A percentile compares a stretch with the other conserved stretches of the same genome.
These are phyloP conservation scores for Aegilops longissima DNA, from an alignment of 176 grass and related monocot species.

Conservation along the genomic window DNA sequence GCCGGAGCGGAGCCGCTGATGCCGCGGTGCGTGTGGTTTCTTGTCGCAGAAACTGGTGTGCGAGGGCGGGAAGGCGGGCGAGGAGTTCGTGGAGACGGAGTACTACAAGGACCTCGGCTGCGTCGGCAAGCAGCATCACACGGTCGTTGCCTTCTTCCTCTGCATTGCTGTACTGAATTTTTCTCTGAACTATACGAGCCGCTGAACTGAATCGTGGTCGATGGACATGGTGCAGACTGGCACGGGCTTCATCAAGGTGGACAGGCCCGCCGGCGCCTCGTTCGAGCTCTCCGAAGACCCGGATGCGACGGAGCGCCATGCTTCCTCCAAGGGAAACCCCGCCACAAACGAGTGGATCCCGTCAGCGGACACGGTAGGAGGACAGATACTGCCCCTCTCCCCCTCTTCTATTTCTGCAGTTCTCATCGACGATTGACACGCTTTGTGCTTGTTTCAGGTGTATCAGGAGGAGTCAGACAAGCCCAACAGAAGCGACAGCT, in stretches of 20 bases:
- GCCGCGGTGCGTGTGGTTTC: not conserved
- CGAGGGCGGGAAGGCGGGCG: constrained; percentile 48
- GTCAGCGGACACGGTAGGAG: constrained; percentile 47
- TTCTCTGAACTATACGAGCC: too few relatives aligned
- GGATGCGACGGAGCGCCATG: constrained; percentile 28
- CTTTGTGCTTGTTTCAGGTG: constrained; percentile 43
- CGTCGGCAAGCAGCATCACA: constrained; percentile 90
- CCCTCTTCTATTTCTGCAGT: not conserved
- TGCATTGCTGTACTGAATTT: not conserved
- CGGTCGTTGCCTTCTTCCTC: constrained; percentile 7
- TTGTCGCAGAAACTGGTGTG: constrained; percentile 48
- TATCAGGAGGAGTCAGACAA: constrained; percentile 53
- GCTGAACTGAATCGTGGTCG: not conserved
- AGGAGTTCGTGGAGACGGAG: constrained; percentile 83
- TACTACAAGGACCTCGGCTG: constrained; percentile 79
- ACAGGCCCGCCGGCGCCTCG: constrained; percentile 31
- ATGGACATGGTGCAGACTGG: constrained; percentile 56
- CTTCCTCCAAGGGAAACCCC: constrained; percentile 68
- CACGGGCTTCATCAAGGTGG: constrained; percentile 89
- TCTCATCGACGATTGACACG: not conserved
- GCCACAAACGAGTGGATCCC: constrained; percentile 93
- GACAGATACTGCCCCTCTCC: not conserved
- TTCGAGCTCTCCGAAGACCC: constrained; percentile 39
- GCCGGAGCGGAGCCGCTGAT: not conserved
- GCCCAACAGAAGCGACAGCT: constrained; percentile 65